These are phyloP conservation scores for Vitis rotundifolia DNA, from an alignment of 164 flowering plant genomes.

Conservation along the genomic window DNA sequence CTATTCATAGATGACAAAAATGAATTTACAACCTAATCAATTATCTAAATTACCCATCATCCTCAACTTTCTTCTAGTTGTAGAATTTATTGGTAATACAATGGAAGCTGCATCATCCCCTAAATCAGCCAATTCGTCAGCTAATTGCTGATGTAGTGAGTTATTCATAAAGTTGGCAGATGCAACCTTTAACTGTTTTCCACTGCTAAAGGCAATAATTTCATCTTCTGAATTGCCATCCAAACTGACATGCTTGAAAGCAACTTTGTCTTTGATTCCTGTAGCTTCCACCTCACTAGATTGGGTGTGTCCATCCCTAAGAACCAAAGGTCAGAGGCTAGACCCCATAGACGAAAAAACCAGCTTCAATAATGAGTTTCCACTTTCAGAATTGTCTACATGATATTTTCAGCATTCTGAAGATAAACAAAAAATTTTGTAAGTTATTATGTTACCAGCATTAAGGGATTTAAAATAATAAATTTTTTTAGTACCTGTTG, in stretches of 20 bases:
- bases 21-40: constrained; percentile 18
- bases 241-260: constrained; percentile 1
- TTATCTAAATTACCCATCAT: constrained; percentile 72
- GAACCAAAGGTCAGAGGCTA: neutral
- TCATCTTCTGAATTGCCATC: constrained; percentile 23
- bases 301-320: constrained; percentile 25
- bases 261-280: neutral
- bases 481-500: constrained; percentile 23
- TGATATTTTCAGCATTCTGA: too few species aligned
- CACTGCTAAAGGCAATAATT: constrained; percentile 5
- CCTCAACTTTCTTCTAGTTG: constrained; percentile 52
- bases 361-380: too few species aligned
- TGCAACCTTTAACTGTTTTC: constrained; percentile 7
- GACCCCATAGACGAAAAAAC: too few species aligned
- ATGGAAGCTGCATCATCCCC: constrained; percentile 33
- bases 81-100: constrained; percentile 15
- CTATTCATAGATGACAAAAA: too few species aligned
- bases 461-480: too few species aligned
- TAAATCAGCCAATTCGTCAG: constrained; percentile 46
- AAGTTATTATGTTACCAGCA: too few species aligned
- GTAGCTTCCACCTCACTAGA: constrained; percentile 13
- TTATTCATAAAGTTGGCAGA: constrained; percentile 7
- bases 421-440: neutral
- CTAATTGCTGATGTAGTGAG: constrained; percentile 17
- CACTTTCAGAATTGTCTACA: neutral